Evolutionary conservation across 495 filamentous ascomycete species (phyloP), one percentile per base, ranked within the genome.

Genomic region (Clavariopsis aquatica): DNA sequence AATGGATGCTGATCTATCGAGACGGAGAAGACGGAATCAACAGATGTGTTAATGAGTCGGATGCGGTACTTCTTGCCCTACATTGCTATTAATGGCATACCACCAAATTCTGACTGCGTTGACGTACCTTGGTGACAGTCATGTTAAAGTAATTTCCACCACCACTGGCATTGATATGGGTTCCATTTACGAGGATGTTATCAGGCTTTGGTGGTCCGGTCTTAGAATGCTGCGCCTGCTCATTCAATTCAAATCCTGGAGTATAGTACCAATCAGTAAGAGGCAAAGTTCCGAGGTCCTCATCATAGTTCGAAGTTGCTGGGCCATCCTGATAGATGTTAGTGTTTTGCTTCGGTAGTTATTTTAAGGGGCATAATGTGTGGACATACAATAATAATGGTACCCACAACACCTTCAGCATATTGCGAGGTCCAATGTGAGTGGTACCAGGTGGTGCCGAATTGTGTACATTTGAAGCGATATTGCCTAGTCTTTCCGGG

Each of bases 391-490:
- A 78, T 75, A 41, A 78, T 65, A 13, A 78, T 57, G 12, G 72
- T 65, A 6, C 75, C 75, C 15, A 71, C 41, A 24, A 75, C 69
- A 28, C 75, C 75, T 26, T 75, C 74, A 24, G 69, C 73, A 53
- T 76, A 78, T 56, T 78, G 75, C 6, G 72, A 52, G 43, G 54
- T 60, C 64, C 66, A 70, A 46, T 78, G 75, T 2, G 68, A 71
- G 61, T 76, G 75, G 57, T 78, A 78, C 75, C 75, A 78, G 0
- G 64, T 56, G 6, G 73, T 75, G 12, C 75, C 75, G 41, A 71
- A 76, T 61, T 78, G 75, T 0, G 73, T 75, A 15, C 55, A 63
- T 57, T 73, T 70, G 66, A 75, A 78, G 5, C 57, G 64, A 45
- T 78, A 78, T 19, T 66, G 70, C 26, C 70, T 70, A 9, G 68